Base-by-base conservation (phyloP, 805 yeast genomes). In the Wickerhamomyces pijperi region DNA sequence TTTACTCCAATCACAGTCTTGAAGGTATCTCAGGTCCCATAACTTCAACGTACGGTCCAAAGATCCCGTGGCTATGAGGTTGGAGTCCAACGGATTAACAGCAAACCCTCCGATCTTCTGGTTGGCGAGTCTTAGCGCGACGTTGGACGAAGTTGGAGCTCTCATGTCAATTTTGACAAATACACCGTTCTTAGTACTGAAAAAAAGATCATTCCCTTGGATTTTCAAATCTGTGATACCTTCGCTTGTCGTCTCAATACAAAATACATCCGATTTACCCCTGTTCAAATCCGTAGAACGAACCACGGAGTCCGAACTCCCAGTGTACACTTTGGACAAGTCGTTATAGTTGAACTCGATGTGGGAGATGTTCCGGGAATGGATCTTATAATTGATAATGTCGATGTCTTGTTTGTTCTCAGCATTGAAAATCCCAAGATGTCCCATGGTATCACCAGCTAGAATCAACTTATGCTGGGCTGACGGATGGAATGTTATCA, bases 101-200 rank as follows among this genome's bases (percentile, higher is more conserved):
- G 80, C 54, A 58, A 92, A 85, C 1, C 94, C 86, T 0, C 97
- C 97, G 40, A 92, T 88, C 55, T 92, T 92, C 54, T 90, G 88
- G 51, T 84, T 94, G 41, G 88, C 85, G 14, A 88, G 57, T 46
- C 94, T 66, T 34, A 49, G 38, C 3, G 49, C 42, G 16, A 48
- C 44, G 25, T 50, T 49, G 3, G 59, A 46, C 42, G 63, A 64
- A 36, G 67, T 66, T 25, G 51, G 49, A 15, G 65, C 58, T 45
- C 98, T 65, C 12, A 76, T 39, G 55, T 90, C 97, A 43, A 79
- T 68, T n/a, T 65, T 68, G 17, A 83, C 76, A 55, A 90, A 81
- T 42, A 78, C 78, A 2, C 98, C 98, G 5, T 71, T 66, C 37
- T 90, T 63, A 0, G 97, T 87, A 0, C 95, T 74, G 53, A 82